Evolutionary conservation across 139 green algal species (phyloP).

Genomic region (Chloropicon primus): DNA sequence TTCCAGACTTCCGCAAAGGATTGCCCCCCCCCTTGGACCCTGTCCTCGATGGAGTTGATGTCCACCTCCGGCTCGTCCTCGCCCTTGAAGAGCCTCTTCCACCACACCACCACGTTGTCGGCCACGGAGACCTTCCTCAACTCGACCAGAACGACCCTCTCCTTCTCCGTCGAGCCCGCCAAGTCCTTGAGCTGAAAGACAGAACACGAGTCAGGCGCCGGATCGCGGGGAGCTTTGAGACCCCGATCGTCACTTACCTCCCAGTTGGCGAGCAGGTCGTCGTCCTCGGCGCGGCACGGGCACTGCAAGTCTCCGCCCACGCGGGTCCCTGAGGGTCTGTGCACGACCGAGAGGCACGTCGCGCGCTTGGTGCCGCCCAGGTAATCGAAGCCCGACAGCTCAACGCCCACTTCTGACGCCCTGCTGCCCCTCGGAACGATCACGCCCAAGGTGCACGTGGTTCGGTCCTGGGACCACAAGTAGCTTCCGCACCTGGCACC

Average conservation of each 20-base stretch:
- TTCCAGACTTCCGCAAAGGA: neutral
- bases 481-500: neutral
- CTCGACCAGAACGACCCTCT: neutral
- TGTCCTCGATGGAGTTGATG: neutral
- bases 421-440: neutral
- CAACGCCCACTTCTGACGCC: neutral
- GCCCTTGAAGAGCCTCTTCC: neutral
- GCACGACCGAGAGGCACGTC: neutral
- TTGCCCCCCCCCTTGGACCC: neutral
- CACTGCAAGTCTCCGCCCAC: neutral
- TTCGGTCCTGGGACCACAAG: neutral
- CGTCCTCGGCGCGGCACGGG: neutral
- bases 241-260: too few relatives aligned
- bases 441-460: neutral
- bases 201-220: too few relatives aligned
- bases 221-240: too few relatives aligned
- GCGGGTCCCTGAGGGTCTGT: neutral
- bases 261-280: neutral
- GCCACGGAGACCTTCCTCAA: neutral
- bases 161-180: neutral
- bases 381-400: neutral
- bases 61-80: neutral
- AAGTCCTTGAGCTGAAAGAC: too few relatives aligned
- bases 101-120: neutral
- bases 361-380: neutral